Conservation (phyloP, 2,329 filamentous ascomycete species). For the Zymoseptoria ardabiliae region DNA sequence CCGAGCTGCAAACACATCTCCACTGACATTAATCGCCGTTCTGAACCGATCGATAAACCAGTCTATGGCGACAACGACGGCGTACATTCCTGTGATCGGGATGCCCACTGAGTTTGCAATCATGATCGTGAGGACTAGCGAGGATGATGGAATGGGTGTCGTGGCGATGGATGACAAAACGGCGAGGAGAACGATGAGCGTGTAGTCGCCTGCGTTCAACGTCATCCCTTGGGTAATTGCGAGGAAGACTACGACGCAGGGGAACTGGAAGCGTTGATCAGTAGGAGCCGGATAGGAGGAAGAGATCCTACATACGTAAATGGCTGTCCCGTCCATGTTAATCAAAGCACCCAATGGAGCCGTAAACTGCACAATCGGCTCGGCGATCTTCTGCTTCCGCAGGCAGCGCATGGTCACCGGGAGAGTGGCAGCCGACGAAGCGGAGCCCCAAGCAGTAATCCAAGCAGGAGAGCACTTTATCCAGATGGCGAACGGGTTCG, state of each 20-base stretch:
- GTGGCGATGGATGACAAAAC: conserved; percentile 48
- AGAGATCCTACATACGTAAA: neutral
- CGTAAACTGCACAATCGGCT: conserved; percentile 40
- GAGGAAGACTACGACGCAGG: conserved; percentile 47
- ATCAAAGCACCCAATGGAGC: conserved; percentile 45
- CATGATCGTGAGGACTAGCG: conserved; percentile 46
- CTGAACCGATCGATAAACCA: conserved; percentile 53
- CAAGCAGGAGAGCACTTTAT: conserved; percentile 44
- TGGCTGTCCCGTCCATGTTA: conserved; percentile 42
- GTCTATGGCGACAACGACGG: conserved; percentile 48
- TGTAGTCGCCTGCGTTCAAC: conserved; percentile 41
- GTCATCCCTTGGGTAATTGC: conserved; percentile 44
- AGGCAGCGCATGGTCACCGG: conserved; percentile 43
- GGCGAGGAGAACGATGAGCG: conserved; percentile 43
- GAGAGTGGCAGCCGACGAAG: conserved; percentile 47
- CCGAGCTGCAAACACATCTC: conserved; percentile 42
- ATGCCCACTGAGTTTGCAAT: conserved; percentile 43
- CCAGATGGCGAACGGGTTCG: conserved; percentile 46
- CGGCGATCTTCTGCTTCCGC: conserved; percentile 35
- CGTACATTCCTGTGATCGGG: conserved; percentile 44
- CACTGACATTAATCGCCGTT: conserved; percentile 45
- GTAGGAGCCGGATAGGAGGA: conserved; percentile 18
- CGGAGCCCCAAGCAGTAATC: conserved; percentile 50
- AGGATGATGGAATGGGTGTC: conserved; percentile 48
- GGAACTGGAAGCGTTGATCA: conserved; percentile 46